Base-by-base conservation (phyloP, 208 protist genomes). In the Phytomonas serpens region DNA sequence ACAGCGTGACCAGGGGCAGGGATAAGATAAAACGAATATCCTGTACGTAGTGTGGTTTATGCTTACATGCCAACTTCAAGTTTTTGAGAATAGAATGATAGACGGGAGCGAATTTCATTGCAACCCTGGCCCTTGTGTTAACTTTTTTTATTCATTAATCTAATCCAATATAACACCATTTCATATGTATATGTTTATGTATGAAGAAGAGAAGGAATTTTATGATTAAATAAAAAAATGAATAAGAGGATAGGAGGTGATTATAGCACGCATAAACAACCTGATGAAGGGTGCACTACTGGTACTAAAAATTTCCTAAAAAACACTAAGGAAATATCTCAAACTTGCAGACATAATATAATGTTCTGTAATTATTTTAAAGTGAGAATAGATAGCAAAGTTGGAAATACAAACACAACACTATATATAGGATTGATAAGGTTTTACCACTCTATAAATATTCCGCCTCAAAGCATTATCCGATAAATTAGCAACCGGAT, bases 21-120 rank as follows among this genome's bases (percentile, higher is more conserved):
- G 87, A 93, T 9, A 95, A 81, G 47, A 93, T 78, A 77, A 93
- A 92, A 29, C 90, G 90, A 9, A 88, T 73, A 32, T 95, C 87
- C 36, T 92, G 75, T 32, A 95, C 70, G 68, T 82, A 88, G 63
- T 95, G 81, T 6, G 90, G 87, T 13, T 71, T 76, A 27, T 33
- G 64, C 13, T 65, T 37, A 32, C 76, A 82, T 0, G 86, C 86
- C 16, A 27, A 37, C 9, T 84, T 51, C 68, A 95, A 80, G 14
- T 79, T 40, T 72, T 91, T 93, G 66, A 95, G 78, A 33, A 90
- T 32, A 0, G 57, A 66, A 29, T 84, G 77, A 62, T 95, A 95
- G 32, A 88, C 64, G 13, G 75, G 73, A 33, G 77, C 79, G 40
- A 90, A 66, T 0, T 83, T 82, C 86, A 93, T 89, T 11, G 30